Evolutionary conservation across 306 rosid species (phyloP).

Genomic region (Spatholobus suberectus): DNA sequence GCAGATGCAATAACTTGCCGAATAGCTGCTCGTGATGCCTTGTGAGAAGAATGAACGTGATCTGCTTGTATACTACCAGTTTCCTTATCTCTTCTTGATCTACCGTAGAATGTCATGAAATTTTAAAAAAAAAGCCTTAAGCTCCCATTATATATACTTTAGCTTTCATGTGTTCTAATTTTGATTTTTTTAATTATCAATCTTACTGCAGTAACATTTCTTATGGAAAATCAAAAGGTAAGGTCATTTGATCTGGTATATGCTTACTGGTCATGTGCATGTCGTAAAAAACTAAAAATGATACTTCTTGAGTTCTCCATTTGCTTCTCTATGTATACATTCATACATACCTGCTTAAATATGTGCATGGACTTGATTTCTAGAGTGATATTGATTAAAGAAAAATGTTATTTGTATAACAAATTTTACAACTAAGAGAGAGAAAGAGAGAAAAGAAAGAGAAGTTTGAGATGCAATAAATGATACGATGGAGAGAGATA

Average conservation of each 20-base stretch:
- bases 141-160: not conserved
- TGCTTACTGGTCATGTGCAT: not conserved
- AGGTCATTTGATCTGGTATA: not conserved
- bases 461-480: too few relatives aligned
- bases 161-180: constrained; percentile 1
- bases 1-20: constrained; percentile 82
- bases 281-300: not conserved
- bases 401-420: too few relatives aligned
- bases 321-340: not conserved
- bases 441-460: too few relatives aligned
- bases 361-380: not conserved
- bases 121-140: constrained; percentile 12
- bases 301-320: not conserved
- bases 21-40: constrained; percentile 81
- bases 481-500: too few relatives aligned
- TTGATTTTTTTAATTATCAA: not conserved
- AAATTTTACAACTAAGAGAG: too few relatives aligned
- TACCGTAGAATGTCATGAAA: not conserved
- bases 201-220: not conserved
- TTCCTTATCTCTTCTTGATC: constrained; percentile 14
- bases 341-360: not conserved
- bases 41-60: constrained; percentile 56
- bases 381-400: not conserved
- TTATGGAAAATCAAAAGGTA: not conserved
- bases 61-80: constrained; percentile 28